Percentiles rank a stretch among this genome's conserved stretches.
These are phyloP conservation scores for Pholiota adiposa DNA, from an alignment of 1,284 basidiomycete species.

Conservation along the genomic window DNA sequence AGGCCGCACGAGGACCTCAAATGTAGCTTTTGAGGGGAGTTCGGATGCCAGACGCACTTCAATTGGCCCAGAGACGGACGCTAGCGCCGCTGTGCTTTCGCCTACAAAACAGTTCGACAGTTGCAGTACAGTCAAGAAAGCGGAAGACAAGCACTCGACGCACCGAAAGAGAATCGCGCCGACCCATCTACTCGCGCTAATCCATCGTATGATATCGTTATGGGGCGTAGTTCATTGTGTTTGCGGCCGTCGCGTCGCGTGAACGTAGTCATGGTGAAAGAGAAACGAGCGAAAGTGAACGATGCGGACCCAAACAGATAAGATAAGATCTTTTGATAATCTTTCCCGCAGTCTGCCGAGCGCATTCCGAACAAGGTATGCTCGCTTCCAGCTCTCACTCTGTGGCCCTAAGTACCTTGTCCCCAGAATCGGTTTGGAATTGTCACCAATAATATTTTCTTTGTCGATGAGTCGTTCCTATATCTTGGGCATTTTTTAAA, in stretches of 20 bases:
- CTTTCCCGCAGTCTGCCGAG: no score
- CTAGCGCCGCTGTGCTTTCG: conserved; percentile 56
- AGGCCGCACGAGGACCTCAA: conserved; percentile 74
- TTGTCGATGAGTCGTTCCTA: no score
- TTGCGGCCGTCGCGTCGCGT: conserved; percentile 25
- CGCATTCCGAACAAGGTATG: no score
- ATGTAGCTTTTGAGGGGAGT: conserved; percentile 69
- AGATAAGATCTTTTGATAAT: not conserved
- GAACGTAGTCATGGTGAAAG: conserved; percentile 16
- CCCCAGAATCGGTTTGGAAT: no score
- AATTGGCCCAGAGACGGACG: conserved; percentile 79
- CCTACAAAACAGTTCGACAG: conserved; percentile 4
- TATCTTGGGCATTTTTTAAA: no score
- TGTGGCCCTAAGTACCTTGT: no score
- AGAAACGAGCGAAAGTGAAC: not conserved
- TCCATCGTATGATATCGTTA: conserved; percentile 43
- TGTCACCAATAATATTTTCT: no score
- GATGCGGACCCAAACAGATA: not conserved
- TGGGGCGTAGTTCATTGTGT: conserved; percentile 20
- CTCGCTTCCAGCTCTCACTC: no score
- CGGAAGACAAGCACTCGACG: conserved; percentile 12
- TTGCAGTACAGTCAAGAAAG: not conserved
- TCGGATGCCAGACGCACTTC: conserved; percentile 69
- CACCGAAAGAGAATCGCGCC: conserved; percentile 67
- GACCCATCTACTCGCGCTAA: conserved; percentile 68